Base-by-base conservation (phyloP, 345 rosid genomes). In the Citrus glauca region DNA sequence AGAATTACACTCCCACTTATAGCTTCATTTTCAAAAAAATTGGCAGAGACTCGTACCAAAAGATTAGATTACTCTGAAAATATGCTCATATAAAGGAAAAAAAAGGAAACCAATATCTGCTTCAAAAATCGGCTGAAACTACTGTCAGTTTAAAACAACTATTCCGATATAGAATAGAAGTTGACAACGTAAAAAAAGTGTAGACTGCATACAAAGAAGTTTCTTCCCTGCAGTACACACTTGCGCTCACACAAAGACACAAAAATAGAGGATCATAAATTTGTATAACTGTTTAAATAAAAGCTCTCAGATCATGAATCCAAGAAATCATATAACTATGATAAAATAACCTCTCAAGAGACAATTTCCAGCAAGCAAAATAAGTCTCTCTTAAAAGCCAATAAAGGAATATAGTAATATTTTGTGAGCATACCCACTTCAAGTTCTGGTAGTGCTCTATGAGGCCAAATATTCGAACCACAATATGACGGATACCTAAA, bases 401-500 rank as follows among this genome's bases (percentile, higher is more conserved):
- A 65, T 7, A 28, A 30, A 56, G 16, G 64, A 40, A 5, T 14
- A 69, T 28, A 35, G 30, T 65, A 66, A 33, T 50, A 66, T 78
- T 81, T 67, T 55, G 77, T 62, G 80, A 70, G 74, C 79, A 74
- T 91, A 93, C 97, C 98, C 72, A 75, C 86, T 91, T 95, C 96
- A 66, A 95, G 90, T 83, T 95, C 97, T 65, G 98, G 96, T 72
- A 95, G 77, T 55, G 89, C 90, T 77, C 61, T 66, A 25, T 24
- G 42, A 70, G 98, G 98, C 98, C 98, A 95, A 85, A 93, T 90
- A 81, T 95, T 95, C 75, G 93, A 88, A 79, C 98, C 91, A 79
- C 98, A 95, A 79, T 92, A 92, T 55, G 89, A 89, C 73, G 96
- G 97, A 87, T 92, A 93, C 86, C 98, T 95, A 83, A 77, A 82